These are phyloP conservation scores for Podila epigama DNA, from an alignment of 192 early-diverging fungal genomes.

Conservation along the genomic window DNA sequence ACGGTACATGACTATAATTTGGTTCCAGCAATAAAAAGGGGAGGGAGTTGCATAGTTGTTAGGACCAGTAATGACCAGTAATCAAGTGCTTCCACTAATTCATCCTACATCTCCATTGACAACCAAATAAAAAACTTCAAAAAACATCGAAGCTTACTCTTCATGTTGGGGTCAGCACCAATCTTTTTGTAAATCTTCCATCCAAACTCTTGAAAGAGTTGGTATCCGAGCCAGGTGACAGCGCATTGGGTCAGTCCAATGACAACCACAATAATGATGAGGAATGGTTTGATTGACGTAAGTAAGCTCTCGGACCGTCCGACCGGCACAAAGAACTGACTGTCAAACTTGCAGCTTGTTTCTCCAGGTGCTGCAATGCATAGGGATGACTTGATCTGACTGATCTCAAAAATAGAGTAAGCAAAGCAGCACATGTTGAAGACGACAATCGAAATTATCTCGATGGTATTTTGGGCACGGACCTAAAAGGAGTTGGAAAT, in stretches of 20 bases:
- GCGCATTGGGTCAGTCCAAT: conserved; percentile 30
- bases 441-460: conserved; percentile 70
- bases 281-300: conserved; percentile 1
- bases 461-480: conserved; percentile 75
- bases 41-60: no score
- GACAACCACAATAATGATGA: conserved; percentile 16
- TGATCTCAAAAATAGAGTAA: conserved; percentile 75
- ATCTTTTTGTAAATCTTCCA: conserved; percentile 71
- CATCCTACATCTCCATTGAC: no score
- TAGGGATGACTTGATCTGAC: conserved; percentile 53
- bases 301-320: neutral
- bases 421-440: conserved; percentile 71
- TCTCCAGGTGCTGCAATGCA: neutral
- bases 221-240: conserved; percentile 42
- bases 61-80: no score
- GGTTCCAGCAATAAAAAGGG: no score
- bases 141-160: conserved; percentile 55
- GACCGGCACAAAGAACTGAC: conserved; percentile 11
- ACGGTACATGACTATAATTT: conserved; percentile 65
- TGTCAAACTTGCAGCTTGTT: neutral
- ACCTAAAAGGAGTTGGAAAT: conserved; percentile 56
- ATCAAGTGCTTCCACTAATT: no score
- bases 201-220: conserved; percentile 58
- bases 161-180: conserved; percentile 67
- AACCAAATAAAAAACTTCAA: no score